A percentile compares a stretch with the other conserved stretches of the same genome.
Conservation (phyloP, 2,329 filamentous ascomycete species). For the Fonsecaea nubica region DNA sequence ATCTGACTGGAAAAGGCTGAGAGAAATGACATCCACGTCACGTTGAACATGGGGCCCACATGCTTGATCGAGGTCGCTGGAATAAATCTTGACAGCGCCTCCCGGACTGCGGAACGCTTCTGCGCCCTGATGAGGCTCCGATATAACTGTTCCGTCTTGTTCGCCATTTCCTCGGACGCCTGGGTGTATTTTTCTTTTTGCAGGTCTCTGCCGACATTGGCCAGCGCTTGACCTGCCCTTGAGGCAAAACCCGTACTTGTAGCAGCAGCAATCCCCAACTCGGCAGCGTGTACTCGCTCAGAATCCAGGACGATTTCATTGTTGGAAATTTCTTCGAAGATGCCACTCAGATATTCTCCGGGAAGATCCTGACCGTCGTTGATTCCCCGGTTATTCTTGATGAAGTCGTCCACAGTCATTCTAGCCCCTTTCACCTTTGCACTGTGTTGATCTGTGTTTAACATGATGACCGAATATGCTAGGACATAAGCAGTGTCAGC, state of each 20-base stretch:
- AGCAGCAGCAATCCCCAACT: slow-evolving; percentile 69
- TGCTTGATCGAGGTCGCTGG: slow-evolving; percentile 93
- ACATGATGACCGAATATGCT: slow-evolving; percentile 92
- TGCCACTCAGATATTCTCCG: slow-evolving; percentile 84
- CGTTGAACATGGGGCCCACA: slow-evolving; percentile 97
- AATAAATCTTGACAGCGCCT: slow-evolving; percentile 75
- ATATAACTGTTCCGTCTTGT: slow-evolving; percentile 82
- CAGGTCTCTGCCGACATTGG: slow-evolving; percentile 87
- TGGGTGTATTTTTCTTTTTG: slow-evolving; percentile 93
- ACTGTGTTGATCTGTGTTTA: slow-evolving; percentile 96
- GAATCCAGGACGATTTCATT: slow-evolving; percentile 96
- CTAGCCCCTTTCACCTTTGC: slow-evolving; percentile 77
- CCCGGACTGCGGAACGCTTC: slow-evolving; percentile 75
- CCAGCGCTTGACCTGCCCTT: slow-evolving; percentile 84
- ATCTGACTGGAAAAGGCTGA: slow-evolving; percentile 92
- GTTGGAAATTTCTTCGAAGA: slow-evolving; percentile 87
- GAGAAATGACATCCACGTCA: slow-evolving; percentile 99
- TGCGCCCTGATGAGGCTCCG: slow-evolving; percentile 92
- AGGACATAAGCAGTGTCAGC: slow-evolving; percentile 97
- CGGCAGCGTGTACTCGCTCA: slow-evolving; percentile 86
- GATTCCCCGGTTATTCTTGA: slow-evolving; percentile 98
- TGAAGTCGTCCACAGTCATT: slow-evolving; percentile 97
- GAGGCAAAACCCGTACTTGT: slow-evolving; percentile 74
- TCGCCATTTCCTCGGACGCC: slow-evolving; percentile 92
- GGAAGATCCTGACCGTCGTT: slow-evolving; percentile 95